Percentiles rank a stretch among this genome's conserved stretches.
Conservation (phyloP, 73 alveolate species). For the Uronychia setigera region DNA sequence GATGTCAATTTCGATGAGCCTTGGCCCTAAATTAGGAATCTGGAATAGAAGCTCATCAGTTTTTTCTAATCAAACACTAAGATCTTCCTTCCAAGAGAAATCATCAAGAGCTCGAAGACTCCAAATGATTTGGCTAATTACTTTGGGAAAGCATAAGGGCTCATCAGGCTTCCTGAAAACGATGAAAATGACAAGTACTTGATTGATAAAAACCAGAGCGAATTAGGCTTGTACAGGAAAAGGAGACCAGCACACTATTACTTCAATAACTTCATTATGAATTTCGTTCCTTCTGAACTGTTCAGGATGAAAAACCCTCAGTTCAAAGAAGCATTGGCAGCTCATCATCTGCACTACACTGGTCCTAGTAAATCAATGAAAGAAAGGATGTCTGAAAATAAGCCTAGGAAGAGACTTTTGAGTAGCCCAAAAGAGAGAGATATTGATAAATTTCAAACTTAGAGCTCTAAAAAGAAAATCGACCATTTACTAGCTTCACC, state of each 20-base stretch:
- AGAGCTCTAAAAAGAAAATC: too few species aligned
- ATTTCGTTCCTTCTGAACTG: slow-evolving; percentile 51
- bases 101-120: slow-evolving; percentile 22
- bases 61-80: slow-evolving; percentile 34
- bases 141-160: slow-evolving; percentile 30
- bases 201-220: slow-evolving; percentile 3
- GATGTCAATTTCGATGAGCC: not conserved
- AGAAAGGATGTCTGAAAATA: not conserved
- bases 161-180: slow-evolving; percentile 32
- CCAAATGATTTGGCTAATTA: slow-evolving; percentile 41
- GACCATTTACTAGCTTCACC: too few species aligned
- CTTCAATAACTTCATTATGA: slow-evolving; percentile 53
- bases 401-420: too few species aligned
- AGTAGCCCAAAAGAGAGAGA: too few species aligned
- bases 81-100: slow-evolving; percentile 50
- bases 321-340: not conserved
- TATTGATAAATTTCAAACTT: too few species aligned
- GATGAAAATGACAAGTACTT: slow-evolving; percentile 56
- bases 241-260: slow-evolving; percentile 45
- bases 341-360: not conserved
- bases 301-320: not conserved
- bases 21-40: slow-evolving; percentile 13
- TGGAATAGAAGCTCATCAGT: slow-evolving; percentile 17
- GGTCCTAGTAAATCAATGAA: not conserved
- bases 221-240: slow-evolving; percentile 19